Percentiles rank a stretch among this genome's conserved stretches.
Conservation (phyloP, 2,329 filamentous ascomycete species). For the Aspergillus luchuensis region DNA sequence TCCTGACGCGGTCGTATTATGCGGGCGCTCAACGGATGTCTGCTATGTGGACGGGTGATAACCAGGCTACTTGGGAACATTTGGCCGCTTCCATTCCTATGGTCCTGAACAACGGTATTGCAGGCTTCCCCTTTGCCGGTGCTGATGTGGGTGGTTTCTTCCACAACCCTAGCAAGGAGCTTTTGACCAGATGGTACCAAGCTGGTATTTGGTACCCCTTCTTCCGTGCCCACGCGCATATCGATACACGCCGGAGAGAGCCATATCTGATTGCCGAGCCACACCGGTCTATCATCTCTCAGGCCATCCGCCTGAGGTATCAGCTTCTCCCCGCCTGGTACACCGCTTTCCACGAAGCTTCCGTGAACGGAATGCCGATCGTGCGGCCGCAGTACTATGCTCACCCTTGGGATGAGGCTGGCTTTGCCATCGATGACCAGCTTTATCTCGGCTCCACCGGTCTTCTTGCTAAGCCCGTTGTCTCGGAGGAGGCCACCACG, state of each 20-base stretch:
- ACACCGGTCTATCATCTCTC: conserved; percentile 81
- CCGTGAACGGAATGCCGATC: conserved; percentile 79
- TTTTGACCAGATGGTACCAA: conserved; percentile 94
- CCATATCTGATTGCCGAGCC: conserved; percentile 86
- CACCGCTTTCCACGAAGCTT: conserved; percentile 90
- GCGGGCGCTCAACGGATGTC: conserved; percentile 85
- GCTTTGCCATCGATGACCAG: conserved; percentile 90
- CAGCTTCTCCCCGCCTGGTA: conserved; percentile 92
- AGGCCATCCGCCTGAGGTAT: conserved; percentile 86
- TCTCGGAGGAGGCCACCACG: conserved; percentile 70
- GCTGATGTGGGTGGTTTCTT: conserved; percentile 98
- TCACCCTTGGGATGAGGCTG: conserved; percentile 79
- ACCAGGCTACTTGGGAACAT: conserved; percentile 90
- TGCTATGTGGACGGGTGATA: conserved; percentile 99
- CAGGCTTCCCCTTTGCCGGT: conserved; percentile 89
- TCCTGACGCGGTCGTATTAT: conserved; percentile 90
- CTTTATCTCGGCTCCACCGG: conserved; percentile 88
- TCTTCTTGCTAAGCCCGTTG: conserved; percentile 88
- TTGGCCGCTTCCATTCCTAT: conserved; percentile 89
- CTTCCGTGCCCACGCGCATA: conserved; percentile 96
- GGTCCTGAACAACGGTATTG: conserved; percentile 88
- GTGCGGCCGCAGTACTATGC: conserved; percentile 91
- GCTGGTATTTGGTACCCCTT: conserved; percentile 96
- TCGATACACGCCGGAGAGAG: conserved; percentile 90
- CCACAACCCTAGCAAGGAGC: conserved; percentile 89